A percentile compares a stretch with the other conserved stretches of the same genome.
These are phyloP conservation scores for Suillus tomentosus DNA, from an alignment of 768 basidiomycete genomes.

Conservation along the genomic window DNA sequence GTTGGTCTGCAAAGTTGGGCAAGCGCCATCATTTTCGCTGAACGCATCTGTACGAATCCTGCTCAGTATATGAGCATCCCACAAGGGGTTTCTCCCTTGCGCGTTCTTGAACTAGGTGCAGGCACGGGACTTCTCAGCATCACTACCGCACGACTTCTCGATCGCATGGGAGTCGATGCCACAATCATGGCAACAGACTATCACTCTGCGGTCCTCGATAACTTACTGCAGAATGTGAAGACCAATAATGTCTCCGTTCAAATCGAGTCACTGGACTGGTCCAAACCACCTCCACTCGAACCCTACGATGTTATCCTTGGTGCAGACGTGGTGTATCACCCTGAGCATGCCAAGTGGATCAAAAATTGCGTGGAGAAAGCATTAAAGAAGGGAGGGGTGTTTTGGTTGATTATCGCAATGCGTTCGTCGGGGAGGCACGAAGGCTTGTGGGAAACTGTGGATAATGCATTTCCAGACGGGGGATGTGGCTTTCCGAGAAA, in stretches of 20 bases:
- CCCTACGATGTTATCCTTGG: constrained; percentile 74
- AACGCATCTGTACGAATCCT: constrained; percentile 56
- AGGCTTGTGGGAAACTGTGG: constrained; percentile 58
- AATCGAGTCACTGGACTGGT: constrained; percentile 69
- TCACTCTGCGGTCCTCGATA: constrained; percentile 72
- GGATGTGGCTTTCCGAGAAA: not conserved
- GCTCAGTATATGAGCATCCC: constrained; percentile 31
- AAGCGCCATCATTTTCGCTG: constrained; percentile 70
- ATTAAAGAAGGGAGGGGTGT: constrained; percentile 49
- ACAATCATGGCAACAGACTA: constrained; percentile 73
- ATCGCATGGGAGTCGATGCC: constrained; percentile 16
- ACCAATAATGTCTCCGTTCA: constrained; percentile 51
- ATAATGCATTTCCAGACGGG: constrained; percentile 47
- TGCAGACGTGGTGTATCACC: constrained; percentile 80
- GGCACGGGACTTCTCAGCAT: constrained; percentile 87
- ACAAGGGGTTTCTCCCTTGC: constrained; percentile 29
- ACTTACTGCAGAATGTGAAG: constrained; percentile 60
- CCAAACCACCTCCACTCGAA: constrained; percentile 42
- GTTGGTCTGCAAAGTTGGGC: constrained; percentile 89
- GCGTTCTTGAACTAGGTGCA: constrained; percentile 80
- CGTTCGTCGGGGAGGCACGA: constrained; percentile 66
- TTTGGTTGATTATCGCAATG: constrained; percentile 75
- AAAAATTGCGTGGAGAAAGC: constrained; percentile 56
- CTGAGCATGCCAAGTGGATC: constrained; percentile 70
- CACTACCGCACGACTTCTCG: constrained; percentile 52